These are phyloP conservation scores for Boletus rex-veris DNA, from an alignment of 768 basidiomycete species.

Conservation along the genomic window DNA sequence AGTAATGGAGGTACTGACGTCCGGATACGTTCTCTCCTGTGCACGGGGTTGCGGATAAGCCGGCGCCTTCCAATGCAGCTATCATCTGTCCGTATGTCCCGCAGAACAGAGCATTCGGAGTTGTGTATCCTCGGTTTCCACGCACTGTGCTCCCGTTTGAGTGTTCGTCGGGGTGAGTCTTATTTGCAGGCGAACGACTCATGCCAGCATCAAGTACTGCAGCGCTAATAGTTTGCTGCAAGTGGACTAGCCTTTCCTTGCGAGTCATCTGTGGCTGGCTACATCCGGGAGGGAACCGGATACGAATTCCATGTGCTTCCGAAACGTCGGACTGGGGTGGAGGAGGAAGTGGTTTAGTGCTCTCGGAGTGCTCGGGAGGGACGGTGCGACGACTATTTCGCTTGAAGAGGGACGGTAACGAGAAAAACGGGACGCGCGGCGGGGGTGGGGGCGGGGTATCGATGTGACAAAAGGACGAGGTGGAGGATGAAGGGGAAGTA, in stretches of 20 bases:
- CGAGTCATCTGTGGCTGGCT: constrained; percentile 8
- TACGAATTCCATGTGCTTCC: constrained; percentile 22
- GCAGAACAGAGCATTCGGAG: constrained; percentile 34
- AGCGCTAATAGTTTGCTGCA: constrained; percentile 35
- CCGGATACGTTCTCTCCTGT: constrained; percentile 27
- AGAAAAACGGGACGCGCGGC: constrained; percentile 13
- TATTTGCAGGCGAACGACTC: constrained; percentile 30
- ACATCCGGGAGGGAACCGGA: constrained; percentile 17
- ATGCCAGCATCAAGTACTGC: constrained; percentile 41
- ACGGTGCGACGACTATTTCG: constrained; percentile 9
- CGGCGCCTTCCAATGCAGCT: constrained; percentile 37
- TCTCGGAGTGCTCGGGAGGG: neutral
- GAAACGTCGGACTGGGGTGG: constrained; percentile 6
- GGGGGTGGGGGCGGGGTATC: constrained; percentile 15
- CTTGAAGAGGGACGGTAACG: constrained; percentile 24
- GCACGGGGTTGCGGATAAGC: constrained; percentile 34
- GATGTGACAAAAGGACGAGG: constrained; percentile 29
- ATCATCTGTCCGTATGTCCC: constrained; percentile 44
- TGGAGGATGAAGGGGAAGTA: constrained; percentile 7
- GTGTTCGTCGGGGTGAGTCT: neutral
- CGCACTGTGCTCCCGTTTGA: neutral
- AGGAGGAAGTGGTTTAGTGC: constrained; percentile 20
- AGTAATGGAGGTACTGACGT: constrained; percentile 23
- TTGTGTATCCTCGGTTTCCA: constrained; percentile 11
- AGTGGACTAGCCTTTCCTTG: constrained; percentile 22